Percentiles rank a stretch among this genome's conserved stretches.
Conservation (phyloP, 2,329 filamentous ascomycete species). For the Aspergillus udagawae region DNA sequence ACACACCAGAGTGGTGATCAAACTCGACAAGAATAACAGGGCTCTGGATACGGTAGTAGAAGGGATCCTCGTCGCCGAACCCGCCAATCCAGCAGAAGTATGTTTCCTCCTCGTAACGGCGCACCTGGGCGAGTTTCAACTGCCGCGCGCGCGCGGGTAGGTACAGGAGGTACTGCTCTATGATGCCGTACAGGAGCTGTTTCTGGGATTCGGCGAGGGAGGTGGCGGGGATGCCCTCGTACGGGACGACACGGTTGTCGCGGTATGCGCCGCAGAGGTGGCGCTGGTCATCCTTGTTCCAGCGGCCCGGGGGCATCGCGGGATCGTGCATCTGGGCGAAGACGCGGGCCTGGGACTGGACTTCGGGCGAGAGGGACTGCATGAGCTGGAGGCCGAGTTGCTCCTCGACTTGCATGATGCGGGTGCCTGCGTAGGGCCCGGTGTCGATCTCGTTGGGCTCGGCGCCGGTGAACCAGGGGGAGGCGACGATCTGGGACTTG, state of each 20-base stretch:
- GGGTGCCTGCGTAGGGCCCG: constrained; percentile 59
- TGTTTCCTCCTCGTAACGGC: constrained; percentile 61
- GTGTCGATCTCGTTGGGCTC: constrained; percentile 72
- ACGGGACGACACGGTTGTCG: constrained; percentile 73
- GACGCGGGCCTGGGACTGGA: constrained; percentile 51
- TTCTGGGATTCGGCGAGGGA: constrained; percentile 46
- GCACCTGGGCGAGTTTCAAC: constrained; percentile 53
- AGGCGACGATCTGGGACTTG: constrained; percentile 61
- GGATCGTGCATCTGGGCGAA: constrained; percentile 61
- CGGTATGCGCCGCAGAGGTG: constrained; percentile 74
- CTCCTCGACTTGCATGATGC: constrained; percentile 64
- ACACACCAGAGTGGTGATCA: constrained; percentile 76
- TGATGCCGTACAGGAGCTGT: constrained; percentile 53
- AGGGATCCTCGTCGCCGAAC: constrained; percentile 62
- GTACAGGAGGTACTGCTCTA: constrained; percentile 65
- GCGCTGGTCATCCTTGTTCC: constrained; percentile 77
- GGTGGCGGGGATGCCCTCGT: constrained; percentile 61
- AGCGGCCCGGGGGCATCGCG: constrained; percentile 58
- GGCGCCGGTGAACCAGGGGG: constrained; percentile 74
- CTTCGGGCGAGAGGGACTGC: constrained; percentile 53
- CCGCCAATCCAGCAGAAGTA: constrained; percentile 76
- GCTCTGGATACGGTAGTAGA: constrained; percentile 74
- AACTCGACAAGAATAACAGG: constrained; percentile 73
- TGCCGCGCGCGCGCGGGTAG: constrained; percentile 56
- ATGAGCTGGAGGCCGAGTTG: constrained; percentile 63